phyloP scores from a whole-genome alignment of 768 basidiomycete genomes.

The Collybia mongolica region DNA sequence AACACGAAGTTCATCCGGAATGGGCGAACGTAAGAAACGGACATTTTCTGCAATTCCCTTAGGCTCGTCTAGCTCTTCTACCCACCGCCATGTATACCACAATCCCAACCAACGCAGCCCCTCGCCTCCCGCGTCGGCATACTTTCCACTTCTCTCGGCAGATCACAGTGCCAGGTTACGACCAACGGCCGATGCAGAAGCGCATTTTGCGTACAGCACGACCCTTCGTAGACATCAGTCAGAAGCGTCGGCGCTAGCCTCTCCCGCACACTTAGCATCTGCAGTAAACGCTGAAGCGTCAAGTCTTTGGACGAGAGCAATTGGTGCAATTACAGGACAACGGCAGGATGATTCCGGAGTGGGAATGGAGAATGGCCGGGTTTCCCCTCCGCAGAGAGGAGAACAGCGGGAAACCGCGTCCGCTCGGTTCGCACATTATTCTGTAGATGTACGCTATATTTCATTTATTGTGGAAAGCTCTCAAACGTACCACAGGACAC shows the following conservation, averaged over 20 bases:
- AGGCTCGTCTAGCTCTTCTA: conserved; percentile 34
- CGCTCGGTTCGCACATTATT: conserved; percentile 64
- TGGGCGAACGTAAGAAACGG: conserved; percentile 46
- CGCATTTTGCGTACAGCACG: conserved; percentile 84
- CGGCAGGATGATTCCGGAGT: conserved; percentile 25
- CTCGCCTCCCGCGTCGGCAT: conserved; percentile 80
- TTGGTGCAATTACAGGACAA: conserved; percentile 39
- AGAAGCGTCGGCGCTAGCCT: conserved; percentile 41
- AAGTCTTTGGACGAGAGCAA: conserved; percentile 48
- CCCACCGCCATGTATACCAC: conserved; percentile 24
- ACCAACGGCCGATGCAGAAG: conserved; percentile 60
- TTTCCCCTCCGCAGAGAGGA: conserved; percentile 26
- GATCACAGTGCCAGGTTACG: conserved; percentile 49
- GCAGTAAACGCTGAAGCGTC: conserved; percentile 48
- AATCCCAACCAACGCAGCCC: conserved; percentile 28
- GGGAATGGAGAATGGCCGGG: conserved; percentile 38
- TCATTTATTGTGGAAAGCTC: conserved; percentile 1
- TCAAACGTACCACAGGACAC: conserved; percentile 55
- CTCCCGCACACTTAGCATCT: conserved; percentile 48
- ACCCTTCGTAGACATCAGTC: conserved; percentile 68
- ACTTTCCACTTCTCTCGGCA: conserved; percentile 62
- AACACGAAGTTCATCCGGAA: conserved; percentile 31
- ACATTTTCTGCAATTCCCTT: conserved; percentile 29
- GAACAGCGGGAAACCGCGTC: conserved; percentile 55
- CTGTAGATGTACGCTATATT: conserved; percentile 53